Percentiles rank a stretch among this genome's conserved stretches.
phyloP scores from a whole-genome alignment of 495 filamentous ascomycete genomes.

The Extremus antarcticus region DNA sequence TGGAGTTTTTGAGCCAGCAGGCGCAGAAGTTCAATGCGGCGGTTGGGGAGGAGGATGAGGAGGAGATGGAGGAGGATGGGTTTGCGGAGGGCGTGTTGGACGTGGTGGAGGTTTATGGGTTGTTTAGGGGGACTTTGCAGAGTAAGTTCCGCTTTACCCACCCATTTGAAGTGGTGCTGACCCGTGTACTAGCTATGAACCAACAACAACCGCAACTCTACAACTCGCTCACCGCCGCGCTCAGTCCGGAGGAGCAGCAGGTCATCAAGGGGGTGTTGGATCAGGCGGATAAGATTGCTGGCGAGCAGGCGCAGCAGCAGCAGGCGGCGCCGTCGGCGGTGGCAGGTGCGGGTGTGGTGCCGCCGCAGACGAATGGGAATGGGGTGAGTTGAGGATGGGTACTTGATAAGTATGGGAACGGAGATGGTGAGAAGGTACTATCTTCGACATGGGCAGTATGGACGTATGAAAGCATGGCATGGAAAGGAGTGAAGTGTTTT shows the following conservation, averaged over 20 bases:
- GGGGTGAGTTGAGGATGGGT: too few relatives aligned
- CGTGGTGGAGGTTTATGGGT: constrained; percentile 81
- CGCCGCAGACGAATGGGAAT: neutral
- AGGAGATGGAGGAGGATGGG: constrained; percentile 82
- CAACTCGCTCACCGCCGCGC: constrained; percentile 61
- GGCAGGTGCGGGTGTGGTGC: neutral
- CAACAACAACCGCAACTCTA: constrained; percentile 87
- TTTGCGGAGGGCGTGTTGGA: constrained; percentile 89
- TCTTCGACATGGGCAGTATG: too few relatives aligned
- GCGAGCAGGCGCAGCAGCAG: constrained; percentile 2
- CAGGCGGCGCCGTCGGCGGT: neutral
- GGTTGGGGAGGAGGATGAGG: constrained; percentile 64
- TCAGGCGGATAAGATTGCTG: constrained; percentile 57
- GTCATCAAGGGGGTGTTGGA: constrained; percentile 70
- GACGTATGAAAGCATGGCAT: too few relatives aligned
- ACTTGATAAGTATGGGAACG: too few relatives aligned
- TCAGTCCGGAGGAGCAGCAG: constrained; percentile 69
- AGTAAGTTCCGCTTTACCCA: constrained; percentile 44
- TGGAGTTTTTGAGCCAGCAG: constrained; percentile 87
- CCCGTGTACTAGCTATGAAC: constrained; percentile 82
- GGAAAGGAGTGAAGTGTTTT: neutral
- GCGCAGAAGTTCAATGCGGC: constrained; percentile 70
- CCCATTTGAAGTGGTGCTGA: neutral
- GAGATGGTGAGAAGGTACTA: too few relatives aligned
- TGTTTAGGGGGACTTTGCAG: constrained; percentile 71